These are phyloP conservation scores for Cercospora citrullina DNA, from an alignment of 2,329 filamentous ascomycete genomes.

Conservation along the genomic window DNA sequence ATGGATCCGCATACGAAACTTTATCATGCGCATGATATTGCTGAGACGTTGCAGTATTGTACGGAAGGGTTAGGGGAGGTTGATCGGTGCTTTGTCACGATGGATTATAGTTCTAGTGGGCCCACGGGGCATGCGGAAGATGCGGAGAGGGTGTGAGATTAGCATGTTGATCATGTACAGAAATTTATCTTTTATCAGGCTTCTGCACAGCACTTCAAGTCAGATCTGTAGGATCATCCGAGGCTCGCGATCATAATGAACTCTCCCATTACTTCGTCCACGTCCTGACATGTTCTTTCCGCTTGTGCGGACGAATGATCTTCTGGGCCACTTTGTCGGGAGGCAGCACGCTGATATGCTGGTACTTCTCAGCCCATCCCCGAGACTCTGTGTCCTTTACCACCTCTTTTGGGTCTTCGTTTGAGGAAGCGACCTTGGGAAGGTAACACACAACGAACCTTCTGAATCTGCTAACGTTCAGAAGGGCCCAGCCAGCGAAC, in stretches of 20 bases:
- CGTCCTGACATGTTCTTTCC: neutral
- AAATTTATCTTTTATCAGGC: neutral
- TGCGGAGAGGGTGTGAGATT: slow-evolving; percentile 24
- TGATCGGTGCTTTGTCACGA: slow-evolving; percentile 54
- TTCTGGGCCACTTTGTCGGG: slow-evolving; percentile 17
- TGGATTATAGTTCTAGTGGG: slow-evolving; percentile 48
- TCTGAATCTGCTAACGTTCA: slow-evolving; percentile 30
- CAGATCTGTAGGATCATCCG: neutral
- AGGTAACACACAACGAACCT: slow-evolving; percentile 37
- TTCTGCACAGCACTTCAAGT: neutral
- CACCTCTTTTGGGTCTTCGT: neutral
- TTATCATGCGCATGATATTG: slow-evolving; percentile 58
- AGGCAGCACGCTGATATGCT: slow-evolving; percentile 31
- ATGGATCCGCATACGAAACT: slow-evolving; percentile 56
- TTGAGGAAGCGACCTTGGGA: slow-evolving; percentile 12
- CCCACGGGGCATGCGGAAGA: slow-evolving; percentile 45
- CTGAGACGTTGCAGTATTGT: slow-evolving; percentile 65
- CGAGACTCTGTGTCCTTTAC: slow-evolving; percentile 25
- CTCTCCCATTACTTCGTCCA: neutral
- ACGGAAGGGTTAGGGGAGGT: slow-evolving; percentile 56
- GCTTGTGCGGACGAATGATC: neutral
- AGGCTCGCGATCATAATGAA: neutral
- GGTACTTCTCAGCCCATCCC: slow-evolving; percentile 32
- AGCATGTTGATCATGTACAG: neutral
- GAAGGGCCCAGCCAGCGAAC: slow-evolving; percentile 36